Evolutionary conservation across 495 filamentous ascomycete species (phyloP), one percentile per base, ranked within the genome.

Genomic region (Tuber borchii): DNA sequence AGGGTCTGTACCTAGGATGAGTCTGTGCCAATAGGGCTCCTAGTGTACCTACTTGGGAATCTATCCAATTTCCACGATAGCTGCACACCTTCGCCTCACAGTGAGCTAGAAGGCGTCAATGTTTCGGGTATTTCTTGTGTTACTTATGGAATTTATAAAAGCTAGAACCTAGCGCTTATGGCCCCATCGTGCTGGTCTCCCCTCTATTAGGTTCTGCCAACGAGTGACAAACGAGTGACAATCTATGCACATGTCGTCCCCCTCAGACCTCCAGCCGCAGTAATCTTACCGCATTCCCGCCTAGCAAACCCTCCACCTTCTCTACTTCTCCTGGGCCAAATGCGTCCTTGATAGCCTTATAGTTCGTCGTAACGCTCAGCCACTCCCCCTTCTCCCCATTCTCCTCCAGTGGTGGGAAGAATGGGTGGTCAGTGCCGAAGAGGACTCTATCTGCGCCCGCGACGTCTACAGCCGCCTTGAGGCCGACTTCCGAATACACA

Each of bases 391-490:
- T 83, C 82, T 87, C 85, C 61, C 87, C 87, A 43, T 79, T 84
- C 79, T 87, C 85, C 69, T 88, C 87, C 20, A 97, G 79, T 1
- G 94, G 94, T 45, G 95, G 95, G 84, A 97, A 98, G 85, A 98
- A 98, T 0, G 95, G 95, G 85, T 97, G 93, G 83, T 97, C 95
- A 3, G 93, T 97, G 31, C 92, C 94, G 86, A 97, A 95, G 81
- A 95, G 87, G 43, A 95, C 80, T 77, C 93, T 86, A 78, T 93
- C 91, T 14, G 85, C 84, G 0, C 90, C 90, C 20, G 87, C 87
- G 0, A 88, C 87, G 20, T 88, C 87, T 6, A 92, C 86, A 0
- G 93, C 93, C 5, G 93, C 91, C 80, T 90, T 90, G 46, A 97
- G 80, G 0, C 92, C 92, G 20, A 92, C 90, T 42, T 89, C 86